Evolutionary conservation across 352 stramenopile species (phyloP).

Genomic region (Chrysophaeum taylorii): DNA sequence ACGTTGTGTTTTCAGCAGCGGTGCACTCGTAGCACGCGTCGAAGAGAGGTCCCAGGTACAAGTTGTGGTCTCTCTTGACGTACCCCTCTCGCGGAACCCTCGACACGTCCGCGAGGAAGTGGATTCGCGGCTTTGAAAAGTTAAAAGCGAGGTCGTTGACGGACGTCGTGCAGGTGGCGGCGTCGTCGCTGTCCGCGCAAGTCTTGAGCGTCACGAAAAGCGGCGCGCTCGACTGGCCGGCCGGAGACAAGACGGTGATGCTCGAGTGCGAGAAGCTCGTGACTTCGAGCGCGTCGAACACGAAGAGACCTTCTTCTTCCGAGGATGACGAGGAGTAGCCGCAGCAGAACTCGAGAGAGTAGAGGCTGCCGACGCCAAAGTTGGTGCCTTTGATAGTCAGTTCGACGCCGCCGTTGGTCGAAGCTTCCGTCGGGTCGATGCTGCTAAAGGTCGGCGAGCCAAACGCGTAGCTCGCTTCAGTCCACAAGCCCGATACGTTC

Average conservation of each 20-base stretch:
- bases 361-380: constrained; percentile 16
- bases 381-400: constrained; percentile 3
- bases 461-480: too few species aligned
- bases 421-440: neutral
- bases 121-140: constrained; percentile 9
- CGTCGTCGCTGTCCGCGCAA: neutral
- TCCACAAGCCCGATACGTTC: too few species aligned
- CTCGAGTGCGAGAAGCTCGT: neutral
- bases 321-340: constrained; percentile 9
- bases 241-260: constrained; percentile 2
- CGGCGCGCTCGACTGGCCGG: neutral
- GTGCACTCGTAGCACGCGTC: constrained; percentile 15
- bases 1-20: too few species aligned
- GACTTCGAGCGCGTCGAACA: neutral
- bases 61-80: neutral
- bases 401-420: constrained; percentile 11
- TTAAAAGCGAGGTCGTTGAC: neutral
- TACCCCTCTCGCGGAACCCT: neutral
- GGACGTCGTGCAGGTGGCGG: neutral
- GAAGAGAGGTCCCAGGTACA: neutral
- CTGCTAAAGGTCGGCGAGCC: too few species aligned
- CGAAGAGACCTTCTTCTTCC: neutral
- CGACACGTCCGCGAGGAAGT: neutral
- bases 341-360: constrained; percentile 14
- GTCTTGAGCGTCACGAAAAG: neutral